These are phyloP conservation scores for Russula sp. DNA, from an alignment of 768 basidiomycete species.

Conservation along the genomic window DNA sequence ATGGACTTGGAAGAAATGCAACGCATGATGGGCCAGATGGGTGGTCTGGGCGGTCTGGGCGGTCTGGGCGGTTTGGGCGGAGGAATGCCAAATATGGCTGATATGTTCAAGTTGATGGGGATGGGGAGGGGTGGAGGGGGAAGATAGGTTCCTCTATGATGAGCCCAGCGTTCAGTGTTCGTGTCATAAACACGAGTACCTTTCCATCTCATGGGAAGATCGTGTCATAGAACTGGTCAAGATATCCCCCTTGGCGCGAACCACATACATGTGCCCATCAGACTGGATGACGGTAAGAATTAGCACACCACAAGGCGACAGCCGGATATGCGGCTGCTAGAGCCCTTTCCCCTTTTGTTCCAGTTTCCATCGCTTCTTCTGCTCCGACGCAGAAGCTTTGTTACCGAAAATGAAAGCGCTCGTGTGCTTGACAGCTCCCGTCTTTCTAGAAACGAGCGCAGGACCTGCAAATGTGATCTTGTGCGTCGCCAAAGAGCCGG, in stretches of 20 bases:
- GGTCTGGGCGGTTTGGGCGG: constrained; percentile 60
- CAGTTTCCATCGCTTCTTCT: constrained; percentile 34
- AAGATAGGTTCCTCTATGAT: constrained; percentile 4
- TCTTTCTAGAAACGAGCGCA: constrained; percentile 54
- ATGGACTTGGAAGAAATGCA: constrained; percentile 95
- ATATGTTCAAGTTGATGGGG: constrained; percentile 85
- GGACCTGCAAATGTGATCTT: constrained; percentile 61
- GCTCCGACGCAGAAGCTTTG: constrained; percentile 37
- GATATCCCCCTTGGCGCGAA: not conserved
- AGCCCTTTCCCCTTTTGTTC: constrained; percentile 16
- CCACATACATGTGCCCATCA: not conserved
- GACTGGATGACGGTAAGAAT: not conserved
- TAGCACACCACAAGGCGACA: not conserved
- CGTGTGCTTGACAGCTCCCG: constrained; percentile 78
- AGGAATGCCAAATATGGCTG: constrained; percentile 63
- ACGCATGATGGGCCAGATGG: constrained; percentile 91
- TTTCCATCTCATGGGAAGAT: not conserved
- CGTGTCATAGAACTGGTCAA: not conserved
- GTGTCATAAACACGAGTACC: not conserved
- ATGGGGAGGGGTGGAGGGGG: constrained; percentile 22
- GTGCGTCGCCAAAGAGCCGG: not conserved
- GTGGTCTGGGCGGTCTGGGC: constrained; percentile 52
- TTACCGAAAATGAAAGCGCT: constrained; percentile 78
- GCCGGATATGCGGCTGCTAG: not conserved
- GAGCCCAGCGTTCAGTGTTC: not conserved